phyloP scores from a whole-genome alignment of 1,284 basidiomycete genomes.

The Heterobasidion parviporum region DNA sequence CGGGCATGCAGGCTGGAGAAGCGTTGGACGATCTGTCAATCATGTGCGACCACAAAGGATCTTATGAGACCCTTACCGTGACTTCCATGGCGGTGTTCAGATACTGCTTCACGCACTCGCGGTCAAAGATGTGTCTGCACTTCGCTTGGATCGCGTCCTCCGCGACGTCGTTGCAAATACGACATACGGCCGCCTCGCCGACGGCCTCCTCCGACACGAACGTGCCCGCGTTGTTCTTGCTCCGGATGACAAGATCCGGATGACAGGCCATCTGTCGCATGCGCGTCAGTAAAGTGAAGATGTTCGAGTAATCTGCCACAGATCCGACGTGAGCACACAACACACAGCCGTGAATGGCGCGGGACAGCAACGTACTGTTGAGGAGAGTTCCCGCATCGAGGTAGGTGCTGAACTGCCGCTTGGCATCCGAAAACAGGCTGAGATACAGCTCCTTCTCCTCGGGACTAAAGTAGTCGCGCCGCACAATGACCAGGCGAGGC shows the following conservation, averaged over 20 bases:
- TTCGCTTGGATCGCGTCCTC: constrained; percentile 95
- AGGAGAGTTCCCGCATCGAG: constrained; percentile 86
- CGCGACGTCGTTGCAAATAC: constrained; percentile 94
- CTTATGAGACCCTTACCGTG: constrained; percentile 36
- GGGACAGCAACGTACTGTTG: constrained; percentile 59
- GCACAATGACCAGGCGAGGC: constrained; percentile 85
- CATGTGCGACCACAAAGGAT: neutral
- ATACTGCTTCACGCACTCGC: constrained; percentile 95
- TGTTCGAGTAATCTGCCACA: constrained; percentile 83
- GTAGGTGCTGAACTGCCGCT: constrained; percentile 88
- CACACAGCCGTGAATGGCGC: too few relatives aligned
- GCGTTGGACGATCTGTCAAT: neutral
- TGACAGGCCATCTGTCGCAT: constrained; percentile 97
- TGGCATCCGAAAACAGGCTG: constrained; percentile 89
- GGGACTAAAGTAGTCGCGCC: constrained; percentile 90
- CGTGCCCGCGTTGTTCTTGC: constrained; percentile 64
- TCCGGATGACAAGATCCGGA: constrained; percentile 91
- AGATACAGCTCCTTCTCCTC: constrained; percentile 96
- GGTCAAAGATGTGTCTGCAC: constrained; percentile 88
- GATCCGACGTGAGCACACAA: constrained; percentile 5
- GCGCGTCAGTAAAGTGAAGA: constrained; percentile 82
- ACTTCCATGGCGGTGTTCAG: constrained; percentile 71
- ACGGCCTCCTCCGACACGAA: constrained; percentile 60
- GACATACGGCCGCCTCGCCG: constrained; percentile 74
- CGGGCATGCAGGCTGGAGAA: constrained; percentile 79